Conservation (phyloP, 2,329 filamentous ascomycete species). For the Calcarisporium arbuscula region DNA sequence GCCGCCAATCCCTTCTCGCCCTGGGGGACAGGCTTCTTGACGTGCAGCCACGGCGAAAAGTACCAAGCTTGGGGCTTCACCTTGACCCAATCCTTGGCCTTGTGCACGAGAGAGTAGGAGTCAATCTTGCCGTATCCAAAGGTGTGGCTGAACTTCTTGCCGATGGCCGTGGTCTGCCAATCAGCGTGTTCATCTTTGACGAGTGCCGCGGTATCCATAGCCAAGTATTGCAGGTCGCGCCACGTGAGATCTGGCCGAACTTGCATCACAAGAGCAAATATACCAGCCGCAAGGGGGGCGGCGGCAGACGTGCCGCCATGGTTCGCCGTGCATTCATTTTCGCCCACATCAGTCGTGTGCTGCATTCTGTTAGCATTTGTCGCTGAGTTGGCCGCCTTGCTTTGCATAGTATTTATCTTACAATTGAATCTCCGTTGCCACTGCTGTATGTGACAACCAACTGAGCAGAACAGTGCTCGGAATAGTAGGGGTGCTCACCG, state of each 20-base stretch:
- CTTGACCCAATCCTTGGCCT: conserved; percentile 74
- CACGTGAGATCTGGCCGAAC: conserved; percentile 82
- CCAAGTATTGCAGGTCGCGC: conserved; percentile 91
- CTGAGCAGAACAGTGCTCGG: conserved; percentile 91
- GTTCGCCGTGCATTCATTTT: conserved; percentile 67
- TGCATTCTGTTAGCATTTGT: conserved; percentile 18
- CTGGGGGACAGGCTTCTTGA: conserved; percentile 79
- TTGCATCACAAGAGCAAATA: conserved; percentile 82
- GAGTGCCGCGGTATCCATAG: conserved; percentile 75
- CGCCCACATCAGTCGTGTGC: conserved; percentile 92
- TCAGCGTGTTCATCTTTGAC: conserved; percentile 63
- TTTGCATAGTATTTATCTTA: conserved; percentile 26
- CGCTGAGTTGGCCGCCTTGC: background rate
- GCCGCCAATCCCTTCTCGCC: conserved; percentile 73
- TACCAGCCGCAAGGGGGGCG: conserved; percentile 84
- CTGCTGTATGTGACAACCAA: conserved; percentile 96
- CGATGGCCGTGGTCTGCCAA: conserved; percentile 76
- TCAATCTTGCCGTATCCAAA: conserved; percentile 97
- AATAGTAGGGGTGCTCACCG: conserved; percentile 90
- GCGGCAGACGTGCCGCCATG: conserved; percentile 96
- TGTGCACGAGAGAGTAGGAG: conserved; percentile 75
- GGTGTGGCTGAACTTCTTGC: conserved; percentile 85
- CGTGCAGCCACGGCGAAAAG: conserved; percentile 88
- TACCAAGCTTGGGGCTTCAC: conserved; percentile 97
- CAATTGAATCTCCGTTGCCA: conserved; percentile 78